A percentile compares a stretch with the other conserved stretches of the same genome.
These are phyloP conservation scores for Candida awuae DNA, from an alignment of 805 yeast genomes.

Conservation along the genomic window DNA sequence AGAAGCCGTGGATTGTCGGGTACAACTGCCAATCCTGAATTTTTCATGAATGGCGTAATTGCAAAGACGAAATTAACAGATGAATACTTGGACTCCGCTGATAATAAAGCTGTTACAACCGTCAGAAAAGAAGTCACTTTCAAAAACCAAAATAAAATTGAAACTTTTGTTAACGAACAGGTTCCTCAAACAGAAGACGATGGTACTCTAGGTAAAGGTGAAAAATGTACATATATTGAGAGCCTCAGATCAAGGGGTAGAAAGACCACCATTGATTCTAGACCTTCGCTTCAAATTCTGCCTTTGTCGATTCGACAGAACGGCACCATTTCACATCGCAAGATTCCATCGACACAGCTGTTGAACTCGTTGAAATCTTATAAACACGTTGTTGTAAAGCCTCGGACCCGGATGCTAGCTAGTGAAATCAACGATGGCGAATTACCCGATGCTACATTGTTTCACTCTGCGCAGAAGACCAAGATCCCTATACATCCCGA, in stretches of 20 bases:
- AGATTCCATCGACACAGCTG: slow-evolving; percentile 24
- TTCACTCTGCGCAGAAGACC: slow-evolving; percentile 23
- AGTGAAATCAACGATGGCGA: slow-evolving; percentile 69
- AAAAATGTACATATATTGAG: slow-evolving; percentile 42
- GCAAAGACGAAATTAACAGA: neutral
- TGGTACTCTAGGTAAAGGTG: slow-evolving; percentile 36
- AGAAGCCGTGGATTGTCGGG: slow-evolving; percentile 31
- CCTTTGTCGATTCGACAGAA: slow-evolving; percentile 43
- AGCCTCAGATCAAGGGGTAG: slow-evolving; percentile 9
- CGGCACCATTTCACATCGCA: slow-evolving; percentile 24
- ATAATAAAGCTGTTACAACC: too few relatives aligned
- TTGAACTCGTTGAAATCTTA: slow-evolving; percentile 28
- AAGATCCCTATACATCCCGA: slow-evolving; percentile 28
- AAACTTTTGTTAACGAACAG: neutral
- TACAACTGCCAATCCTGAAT: slow-evolving; percentile 27
- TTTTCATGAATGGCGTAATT: slow-evolving; percentile 16
- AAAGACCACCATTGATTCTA: slow-evolving; percentile 8
- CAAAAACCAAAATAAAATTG: too few relatives aligned
- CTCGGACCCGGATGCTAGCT: slow-evolving; percentile 62
- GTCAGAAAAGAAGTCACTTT: too few relatives aligned
- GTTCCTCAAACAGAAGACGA: neutral
- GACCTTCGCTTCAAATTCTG: slow-evolving; percentile 35
- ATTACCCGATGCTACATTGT: slow-evolving; percentile 27
- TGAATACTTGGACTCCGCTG: too few relatives aligned
- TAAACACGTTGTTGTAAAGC: slow-evolving; percentile 56